Conservation (phyloP, 352 stramenopile species). For the Phytophthora capsici region DNA sequence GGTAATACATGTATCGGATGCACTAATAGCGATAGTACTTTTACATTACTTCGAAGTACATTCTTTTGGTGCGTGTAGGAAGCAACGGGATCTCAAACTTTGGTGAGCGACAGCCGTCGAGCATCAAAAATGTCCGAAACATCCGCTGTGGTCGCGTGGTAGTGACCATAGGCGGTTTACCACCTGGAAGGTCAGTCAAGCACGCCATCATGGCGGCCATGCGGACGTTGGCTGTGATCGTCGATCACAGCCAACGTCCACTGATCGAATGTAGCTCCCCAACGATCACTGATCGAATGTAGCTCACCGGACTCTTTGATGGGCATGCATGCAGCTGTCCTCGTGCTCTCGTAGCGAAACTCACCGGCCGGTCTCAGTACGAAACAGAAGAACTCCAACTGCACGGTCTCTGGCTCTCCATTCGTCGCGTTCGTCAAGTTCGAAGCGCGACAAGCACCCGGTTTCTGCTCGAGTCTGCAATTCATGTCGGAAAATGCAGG, state of each 20-base stretch:
- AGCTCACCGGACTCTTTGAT: too few species aligned
- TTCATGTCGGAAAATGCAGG: background rate
- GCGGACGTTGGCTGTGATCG: background rate
- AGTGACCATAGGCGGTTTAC: background rate
- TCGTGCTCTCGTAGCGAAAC: background rate
- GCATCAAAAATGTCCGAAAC: background rate
- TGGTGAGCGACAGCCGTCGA: background rate
- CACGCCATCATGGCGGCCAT: too few species aligned
- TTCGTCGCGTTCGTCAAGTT: slow-evolving; percentile 1
- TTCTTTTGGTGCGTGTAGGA: too few species aligned
- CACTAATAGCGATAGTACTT: background rate
- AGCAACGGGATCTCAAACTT: background rate
- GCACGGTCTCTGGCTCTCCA: background rate
- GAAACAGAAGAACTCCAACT: background rate
- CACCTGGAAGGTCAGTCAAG: slow-evolving; percentile 1
- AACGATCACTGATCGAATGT: too few species aligned
- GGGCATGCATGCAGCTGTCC: background rate
- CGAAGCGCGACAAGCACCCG: background rate
- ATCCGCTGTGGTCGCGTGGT: background rate
- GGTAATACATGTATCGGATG: background rate
- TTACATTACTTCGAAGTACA: too few species aligned
- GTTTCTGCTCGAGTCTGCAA: background rate
- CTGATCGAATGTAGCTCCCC: too few species aligned
- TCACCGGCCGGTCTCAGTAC: background rate
- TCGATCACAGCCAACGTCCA: too few species aligned